Percentiles rank a stretch among this genome's conserved stretches.
These are phyloP conservation scores for Lycium barbarum DNA, from an alignment of 257 asterid species.

Conservation along the genomic window DNA sequence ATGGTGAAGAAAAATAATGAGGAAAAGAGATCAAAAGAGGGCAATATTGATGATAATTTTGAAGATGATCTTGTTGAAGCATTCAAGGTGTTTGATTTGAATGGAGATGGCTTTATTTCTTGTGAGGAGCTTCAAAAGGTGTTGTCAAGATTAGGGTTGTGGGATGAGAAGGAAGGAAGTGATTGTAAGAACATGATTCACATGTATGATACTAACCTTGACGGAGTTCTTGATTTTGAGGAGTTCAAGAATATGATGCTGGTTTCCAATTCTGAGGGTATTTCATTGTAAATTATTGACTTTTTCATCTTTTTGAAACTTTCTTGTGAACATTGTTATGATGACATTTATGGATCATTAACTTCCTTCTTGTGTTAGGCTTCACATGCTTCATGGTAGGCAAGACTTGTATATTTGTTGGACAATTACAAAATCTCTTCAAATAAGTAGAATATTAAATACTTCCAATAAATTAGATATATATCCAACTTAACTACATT, in stretches of 20 bases:
- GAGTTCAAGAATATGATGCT: conserved; percentile 72
- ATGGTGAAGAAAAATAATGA: conserved; percentile 31
- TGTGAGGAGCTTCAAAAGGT: conserved; percentile 43
- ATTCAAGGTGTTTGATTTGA: conserved; percentile 44
- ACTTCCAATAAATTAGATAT: neutral
- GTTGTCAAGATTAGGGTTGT: conserved; percentile 43
- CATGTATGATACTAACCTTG: conserved; percentile 56
- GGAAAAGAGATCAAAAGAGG: neutral
- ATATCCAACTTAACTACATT: neutral
- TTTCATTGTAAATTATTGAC: conserved; percentile 9
- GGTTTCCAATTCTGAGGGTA: conserved; percentile 12
- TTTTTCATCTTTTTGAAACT: conserved; percentile 5
- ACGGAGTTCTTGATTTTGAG: conserved; percentile 68
- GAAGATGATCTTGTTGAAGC: conserved; percentile 42
- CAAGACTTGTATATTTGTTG: conserved; percentile 16
- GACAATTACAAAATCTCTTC: neutral
- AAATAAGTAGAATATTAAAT: neutral
- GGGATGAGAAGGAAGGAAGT: conserved; percentile 37
- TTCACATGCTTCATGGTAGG: neutral
- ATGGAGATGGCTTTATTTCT: conserved; percentile 49
- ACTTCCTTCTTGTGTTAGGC: neutral
- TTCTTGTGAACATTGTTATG: conserved; percentile 16
- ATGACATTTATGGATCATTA: conserved; percentile 3
- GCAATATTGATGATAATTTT: neutral
- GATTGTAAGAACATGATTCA: conserved; percentile 56